Conservation (phyloP, 306 rosid species). For the Gleditsia sinensis region DNA sequence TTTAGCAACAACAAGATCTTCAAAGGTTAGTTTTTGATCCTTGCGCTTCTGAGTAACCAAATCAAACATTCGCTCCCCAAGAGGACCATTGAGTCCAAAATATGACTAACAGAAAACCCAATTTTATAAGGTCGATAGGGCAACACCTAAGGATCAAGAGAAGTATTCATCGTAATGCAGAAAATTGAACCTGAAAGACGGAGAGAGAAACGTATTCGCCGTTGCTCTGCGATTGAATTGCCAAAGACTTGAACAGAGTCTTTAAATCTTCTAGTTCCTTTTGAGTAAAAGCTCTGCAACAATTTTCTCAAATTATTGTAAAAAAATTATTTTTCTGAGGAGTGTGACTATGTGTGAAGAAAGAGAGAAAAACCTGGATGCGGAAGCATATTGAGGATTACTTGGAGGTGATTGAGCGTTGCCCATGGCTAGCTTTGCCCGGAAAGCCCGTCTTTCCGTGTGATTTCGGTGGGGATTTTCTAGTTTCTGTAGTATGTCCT, state of each 20-base stretch:
- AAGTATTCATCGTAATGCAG: slow-evolving; percentile 6
- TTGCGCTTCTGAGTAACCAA: slow-evolving; percentile 72
- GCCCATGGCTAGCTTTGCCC: slow-evolving; percentile 40
- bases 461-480: neutral
- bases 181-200: slow-evolving; percentile 65
- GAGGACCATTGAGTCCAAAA: slow-evolving; percentile 65
- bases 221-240: slow-evolving; percentile 63
- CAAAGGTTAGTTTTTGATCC: slow-evolving; percentile 74
- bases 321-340: neutral
- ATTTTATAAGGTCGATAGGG: neutral
- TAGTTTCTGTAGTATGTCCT: neutral
- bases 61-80: slow-evolving; percentile 78
- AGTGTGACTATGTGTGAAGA: neutral
- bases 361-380: slow-evolving; percentile 61
- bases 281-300: slow-evolving; percentile 75
- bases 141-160: neutral
- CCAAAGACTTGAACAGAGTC: slow-evolving; percentile 59
- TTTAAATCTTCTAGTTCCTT: slow-evolving; percentile 62
- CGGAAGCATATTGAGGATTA: slow-evolving; percentile 57
- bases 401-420: slow-evolving; percentile 50
- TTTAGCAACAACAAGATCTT: slow-evolving; percentile 86
- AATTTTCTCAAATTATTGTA: neutral
- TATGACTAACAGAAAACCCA: slow-evolving; percentile 37
- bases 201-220: slow-evolving; percentile 54
- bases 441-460: neutral